Evolutionary conservation across 139 green algal genomes (phyloP), one percentile per base, ranked within the genome.

Genomic region (Spirogloea muscicola): DNA sequence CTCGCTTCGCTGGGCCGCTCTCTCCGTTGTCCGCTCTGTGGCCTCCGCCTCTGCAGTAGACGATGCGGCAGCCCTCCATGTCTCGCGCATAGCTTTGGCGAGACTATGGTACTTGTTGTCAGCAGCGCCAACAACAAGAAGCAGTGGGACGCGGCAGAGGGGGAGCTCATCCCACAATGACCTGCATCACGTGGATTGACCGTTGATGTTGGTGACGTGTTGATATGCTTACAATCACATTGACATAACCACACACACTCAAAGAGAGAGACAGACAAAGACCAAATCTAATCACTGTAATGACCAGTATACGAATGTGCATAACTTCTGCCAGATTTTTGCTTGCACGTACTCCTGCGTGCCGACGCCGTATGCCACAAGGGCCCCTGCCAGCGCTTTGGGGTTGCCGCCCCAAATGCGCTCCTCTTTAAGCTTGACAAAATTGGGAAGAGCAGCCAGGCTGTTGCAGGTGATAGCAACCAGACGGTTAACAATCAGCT

Each of bases 331-430:
- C n/a, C n/a, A n/a, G n/a, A n/a, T n/a, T n/a, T n/a, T n/a, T n/a
- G n/a, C n/a, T n/a, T n/a, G 7, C 27, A 71, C 62, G 21, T 10
- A 71, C 62, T 36, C 37, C 63, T 71, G 62, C 63, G 37, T 62
- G 21, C 62, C 62, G 40, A 39, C 63, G 29, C 62, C 63, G 40
- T 63, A 10, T 40, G 29, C 62, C 6, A 3, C 13, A 9, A 71
- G 62, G n/a, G 44, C 44, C n/a, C 31, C 38, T 25, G 62, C 62
- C 6, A 58, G 43, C 25, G 9, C 40, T 62, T 63, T 10, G 18
- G 42, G 37, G 2, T 27, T 37, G 44, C 62, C 44, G n/a, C 25
- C 43, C 9, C n/a, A 31, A 10, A 34, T 27, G 10, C 29, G 10
- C 55, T 64, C 36, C 36, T 10, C 55, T 13, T 13, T 9, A 9